Evolutionary conservation across 768 basidiomycete species (phyloP).

Genomic region (Macrocybe gigantea): DNA sequence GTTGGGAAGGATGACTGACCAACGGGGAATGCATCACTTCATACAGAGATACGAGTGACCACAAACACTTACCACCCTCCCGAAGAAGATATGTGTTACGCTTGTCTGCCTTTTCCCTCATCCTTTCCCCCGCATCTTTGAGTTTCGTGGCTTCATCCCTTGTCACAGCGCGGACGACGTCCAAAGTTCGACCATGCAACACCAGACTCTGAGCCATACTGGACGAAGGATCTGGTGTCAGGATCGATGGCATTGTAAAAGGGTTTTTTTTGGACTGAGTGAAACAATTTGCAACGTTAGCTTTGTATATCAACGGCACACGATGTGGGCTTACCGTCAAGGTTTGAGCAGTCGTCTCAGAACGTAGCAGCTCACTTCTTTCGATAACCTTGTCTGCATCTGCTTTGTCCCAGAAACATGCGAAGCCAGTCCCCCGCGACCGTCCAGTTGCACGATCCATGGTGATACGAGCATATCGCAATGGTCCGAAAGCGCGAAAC

Average conservation of each 20-base stretch:
- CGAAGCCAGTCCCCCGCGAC: slow-evolving; percentile 93
- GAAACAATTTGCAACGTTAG: not conserved
- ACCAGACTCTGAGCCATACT: slow-evolving; percentile 78
- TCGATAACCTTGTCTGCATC: slow-evolving; percentile 83
- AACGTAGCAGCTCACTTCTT: slow-evolving; percentile 67
- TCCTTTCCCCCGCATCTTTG: slow-evolving; percentile 82
- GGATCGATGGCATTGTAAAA: slow-evolving; percentile 80
- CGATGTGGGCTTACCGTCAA: slow-evolving; percentile 28
- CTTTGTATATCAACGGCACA: slow-evolving; percentile 8
- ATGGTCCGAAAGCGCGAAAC: slow-evolving; percentile 86
- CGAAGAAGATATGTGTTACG: slow-evolving; percentile 92
- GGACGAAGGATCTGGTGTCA: slow-evolving; percentile 92
- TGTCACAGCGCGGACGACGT: slow-evolving; percentile 86
- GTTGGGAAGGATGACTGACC: slow-evolving; percentile 83
- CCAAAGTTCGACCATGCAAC: slow-evolving; percentile 87
- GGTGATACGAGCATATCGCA: slow-evolving; percentile 90
- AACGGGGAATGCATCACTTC: not conserved
- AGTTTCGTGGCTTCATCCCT: slow-evolving; percentile 83
- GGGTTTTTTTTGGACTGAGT: slow-evolving; percentile 70
- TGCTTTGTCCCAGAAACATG: slow-evolving; percentile 92
- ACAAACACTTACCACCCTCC: slow-evolving; percentile 74
- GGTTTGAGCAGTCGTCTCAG: slow-evolving; percentile 41
- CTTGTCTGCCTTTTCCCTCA: slow-evolving; percentile 87
- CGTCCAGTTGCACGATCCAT: slow-evolving; percentile 78
- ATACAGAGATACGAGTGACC: not conserved